Evolutionary conservation across 345 rosid genomes (phyloP).

Genomic region (Gossypium longicalyx): DNA sequence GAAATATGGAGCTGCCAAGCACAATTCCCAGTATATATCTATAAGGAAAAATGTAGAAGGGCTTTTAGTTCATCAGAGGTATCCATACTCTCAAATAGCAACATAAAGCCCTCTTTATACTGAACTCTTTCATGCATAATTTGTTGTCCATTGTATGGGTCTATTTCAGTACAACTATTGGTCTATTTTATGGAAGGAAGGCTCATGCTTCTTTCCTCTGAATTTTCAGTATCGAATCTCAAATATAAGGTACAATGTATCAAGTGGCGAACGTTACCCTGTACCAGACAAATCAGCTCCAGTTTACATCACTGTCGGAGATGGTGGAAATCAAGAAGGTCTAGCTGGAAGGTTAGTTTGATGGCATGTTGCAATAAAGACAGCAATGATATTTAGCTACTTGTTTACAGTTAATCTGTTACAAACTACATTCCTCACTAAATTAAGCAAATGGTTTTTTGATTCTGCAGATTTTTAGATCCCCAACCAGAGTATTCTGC

Average conservation of each 20-base stretch:
- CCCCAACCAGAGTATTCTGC: constrained; percentile 97
- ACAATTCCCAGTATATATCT: too few species aligned
- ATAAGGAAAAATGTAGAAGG: too few species aligned
- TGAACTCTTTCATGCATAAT: background rate
- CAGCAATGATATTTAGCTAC: background rate
- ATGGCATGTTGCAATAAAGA: background rate
- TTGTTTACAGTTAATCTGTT: background rate
- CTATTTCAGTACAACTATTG: background rate
- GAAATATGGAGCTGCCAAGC: too few species aligned
- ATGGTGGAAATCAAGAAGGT: constrained; percentile 78
- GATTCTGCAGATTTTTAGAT: constrained; percentile 54
- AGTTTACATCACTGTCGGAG: constrained; percentile 88
- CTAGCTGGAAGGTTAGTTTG: background rate
- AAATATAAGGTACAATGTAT: constrained; percentile 62
- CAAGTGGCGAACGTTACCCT: constrained; percentile 62
- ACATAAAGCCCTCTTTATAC: background rate
- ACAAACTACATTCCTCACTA: background rate
- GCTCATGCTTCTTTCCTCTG: background rate
- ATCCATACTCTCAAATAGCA: too few species aligned
- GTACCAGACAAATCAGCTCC: constrained; percentile 80
- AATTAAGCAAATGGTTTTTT: background rate
- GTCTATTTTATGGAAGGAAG: background rate
- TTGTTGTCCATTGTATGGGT: background rate
- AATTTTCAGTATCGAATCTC: constrained; percentile 72
- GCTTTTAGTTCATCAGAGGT: too few species aligned